These are phyloP conservation scores for Peronospora belbahrii DNA, from an alignment of 352 stramenopile species.

Conservation along the genomic window DNA sequence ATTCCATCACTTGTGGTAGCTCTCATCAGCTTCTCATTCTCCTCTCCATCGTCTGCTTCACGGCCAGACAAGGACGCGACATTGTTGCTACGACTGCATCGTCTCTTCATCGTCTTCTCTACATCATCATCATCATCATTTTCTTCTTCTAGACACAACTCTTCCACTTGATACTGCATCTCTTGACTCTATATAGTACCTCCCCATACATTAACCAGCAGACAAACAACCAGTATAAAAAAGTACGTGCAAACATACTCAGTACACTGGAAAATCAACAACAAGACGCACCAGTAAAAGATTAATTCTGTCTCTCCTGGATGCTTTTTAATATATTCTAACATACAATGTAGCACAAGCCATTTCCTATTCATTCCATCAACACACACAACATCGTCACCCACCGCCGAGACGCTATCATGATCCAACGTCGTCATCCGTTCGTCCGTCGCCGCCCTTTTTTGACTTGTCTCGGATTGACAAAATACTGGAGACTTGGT, in stretches of 20 bases:
- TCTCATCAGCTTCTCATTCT: slow-evolving; percentile 6
- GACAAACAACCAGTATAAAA: too few relatives aligned
- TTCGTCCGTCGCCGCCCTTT: slow-evolving; percentile 15
- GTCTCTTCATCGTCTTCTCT: background rate
- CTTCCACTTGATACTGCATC: slow-evolving; percentile 28
- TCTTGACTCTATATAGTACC: slow-evolving; percentile 20
- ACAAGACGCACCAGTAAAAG: too few relatives aligned
- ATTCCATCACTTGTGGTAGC: slow-evolving; percentile 21
- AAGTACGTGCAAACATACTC: too few relatives aligned
- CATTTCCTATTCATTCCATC: background rate
- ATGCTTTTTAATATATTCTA: too few relatives aligned
- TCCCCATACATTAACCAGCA: slow-evolving; percentile 3
- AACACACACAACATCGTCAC: slow-evolving; percentile 10
- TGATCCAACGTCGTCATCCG: slow-evolving; percentile 8
- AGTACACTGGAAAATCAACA: too few relatives aligned
- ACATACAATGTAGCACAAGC: background rate
- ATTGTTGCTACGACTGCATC: background rate
- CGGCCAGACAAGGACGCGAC: background rate
- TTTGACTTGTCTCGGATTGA: too few relatives aligned
- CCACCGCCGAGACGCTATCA: slow-evolving; percentile 16
- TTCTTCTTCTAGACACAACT: slow-evolving; percentile 11
- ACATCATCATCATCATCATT: too few relatives aligned
- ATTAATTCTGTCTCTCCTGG: too few relatives aligned
- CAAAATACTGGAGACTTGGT: background rate
- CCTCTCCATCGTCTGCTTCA: background rate